These are phyloP conservation scores for Neurospora sp. DNA, from an alignment of 495 filamentous ascomycete species.

Conservation along the genomic window DNA sequence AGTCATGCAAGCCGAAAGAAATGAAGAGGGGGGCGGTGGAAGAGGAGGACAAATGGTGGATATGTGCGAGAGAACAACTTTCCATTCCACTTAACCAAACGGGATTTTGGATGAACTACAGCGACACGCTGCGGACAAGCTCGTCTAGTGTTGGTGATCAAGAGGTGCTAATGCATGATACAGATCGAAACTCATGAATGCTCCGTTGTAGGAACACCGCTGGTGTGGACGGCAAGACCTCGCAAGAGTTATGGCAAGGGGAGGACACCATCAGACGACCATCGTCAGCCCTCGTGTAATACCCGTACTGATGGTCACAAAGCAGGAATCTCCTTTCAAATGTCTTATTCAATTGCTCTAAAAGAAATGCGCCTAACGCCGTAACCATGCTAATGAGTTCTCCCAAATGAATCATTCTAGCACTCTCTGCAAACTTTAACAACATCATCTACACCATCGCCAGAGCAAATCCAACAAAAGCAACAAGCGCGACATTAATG, in stretches of 20 bases:
- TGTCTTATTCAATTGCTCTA: not conserved
- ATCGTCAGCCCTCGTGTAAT: not conserved
- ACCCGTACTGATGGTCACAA: not conserved
- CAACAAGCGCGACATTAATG: constrained; percentile 19
- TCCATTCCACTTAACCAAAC: not conserved
- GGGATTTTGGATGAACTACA: not conserved
- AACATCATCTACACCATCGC: constrained; percentile 11
- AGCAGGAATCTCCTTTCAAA: not conserved
- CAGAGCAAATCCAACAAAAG: constrained; percentile 20
- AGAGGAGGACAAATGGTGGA: not conserved
- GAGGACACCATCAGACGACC: not conserved
- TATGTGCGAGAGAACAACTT: not conserved
- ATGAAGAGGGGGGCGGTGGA: not conserved
- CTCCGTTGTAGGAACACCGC: not conserved
- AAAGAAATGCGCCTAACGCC: not conserved
- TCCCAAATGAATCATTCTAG: not conserved
- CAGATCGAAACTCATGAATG: not conserved
- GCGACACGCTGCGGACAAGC: not conserved
- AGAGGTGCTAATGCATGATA: not conserved
- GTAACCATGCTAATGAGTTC: not conserved
- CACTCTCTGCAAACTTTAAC: not conserved
- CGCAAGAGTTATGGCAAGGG: not conserved
- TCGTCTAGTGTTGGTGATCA: not conserved
- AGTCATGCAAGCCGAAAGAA: not conserved
- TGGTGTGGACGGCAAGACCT: not conserved